Percentiles rank a stretch among this genome's conserved stretches.
phyloP scores from a whole-genome alignment of 768 basidiomycete species.

The Hypholoma sublateritium region DNA sequence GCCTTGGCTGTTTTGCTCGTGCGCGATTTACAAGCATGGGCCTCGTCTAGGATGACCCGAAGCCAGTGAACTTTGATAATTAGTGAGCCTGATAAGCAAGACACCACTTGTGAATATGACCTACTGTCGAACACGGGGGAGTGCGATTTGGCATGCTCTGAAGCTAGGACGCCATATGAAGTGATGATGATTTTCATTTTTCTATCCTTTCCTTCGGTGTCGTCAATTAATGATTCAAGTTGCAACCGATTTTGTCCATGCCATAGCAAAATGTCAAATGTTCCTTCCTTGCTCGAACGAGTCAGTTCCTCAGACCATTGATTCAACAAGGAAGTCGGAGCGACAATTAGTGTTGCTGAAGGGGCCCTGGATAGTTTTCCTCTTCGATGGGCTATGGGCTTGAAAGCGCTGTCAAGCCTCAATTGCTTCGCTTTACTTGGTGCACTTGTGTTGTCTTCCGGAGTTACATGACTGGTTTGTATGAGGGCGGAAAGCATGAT shows the following conservation, averaged over 20 bases:
- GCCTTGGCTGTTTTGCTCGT: constrained; percentile 86
- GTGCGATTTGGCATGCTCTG: constrained; percentile 79
- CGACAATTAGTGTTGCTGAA: constrained; percentile 84
- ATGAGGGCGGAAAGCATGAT: constrained; percentile 92
- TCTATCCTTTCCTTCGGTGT: constrained; percentile 48
- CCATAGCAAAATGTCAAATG: constrained; percentile 73
- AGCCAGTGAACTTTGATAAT: constrained; percentile 70
- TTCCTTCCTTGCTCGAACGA: constrained; percentile 73
- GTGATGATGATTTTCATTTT: constrained; percentile 82
- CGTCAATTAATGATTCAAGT: constrained; percentile 56
- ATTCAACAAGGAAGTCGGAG: constrained; percentile 85
- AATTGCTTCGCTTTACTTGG: constrained; percentile 52
- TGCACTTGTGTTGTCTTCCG: constrained; percentile 28
- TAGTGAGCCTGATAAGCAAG: neutral
- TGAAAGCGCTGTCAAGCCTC: constrained; percentile 64
- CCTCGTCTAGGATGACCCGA: constrained; percentile 87
- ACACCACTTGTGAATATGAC: constrained; percentile 16
- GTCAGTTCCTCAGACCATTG: constrained; percentile 95
- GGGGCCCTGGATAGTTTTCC: constrained; percentile 29
- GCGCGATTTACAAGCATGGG: constrained; percentile 92
- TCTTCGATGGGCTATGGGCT: constrained; percentile 37
- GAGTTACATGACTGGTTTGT: constrained; percentile 65
- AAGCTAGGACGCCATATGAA: constrained; percentile 88
- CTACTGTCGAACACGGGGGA: constrained; percentile 68
- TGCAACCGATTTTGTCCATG: constrained; percentile 87